Percentiles rank a stretch among this genome's conserved stretches.
phyloP scores from a whole-genome alignment of 2,329 filamentous ascomycete species.

The Alternaria sp. region DNA sequence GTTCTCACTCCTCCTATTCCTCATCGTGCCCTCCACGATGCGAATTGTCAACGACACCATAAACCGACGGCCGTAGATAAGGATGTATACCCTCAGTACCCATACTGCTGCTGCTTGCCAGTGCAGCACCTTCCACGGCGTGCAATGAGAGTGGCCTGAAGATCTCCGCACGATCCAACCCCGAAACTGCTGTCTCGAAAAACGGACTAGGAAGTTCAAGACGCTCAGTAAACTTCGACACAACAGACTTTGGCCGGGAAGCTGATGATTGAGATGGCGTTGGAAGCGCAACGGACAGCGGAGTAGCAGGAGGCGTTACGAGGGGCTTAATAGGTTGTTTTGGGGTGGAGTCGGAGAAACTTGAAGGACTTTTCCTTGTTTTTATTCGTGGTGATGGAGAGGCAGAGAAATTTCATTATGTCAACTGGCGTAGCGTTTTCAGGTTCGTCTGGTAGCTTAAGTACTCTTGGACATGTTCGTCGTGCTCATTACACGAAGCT shows the following conservation, averaged over 20 bases:
- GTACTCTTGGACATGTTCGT: not conserved
- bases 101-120: not conserved
- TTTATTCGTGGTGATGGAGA: not conserved
- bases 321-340: not conserved
- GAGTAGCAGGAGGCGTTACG: not conserved
- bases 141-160: not conserved
- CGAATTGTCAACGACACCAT: not conserved
- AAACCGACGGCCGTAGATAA: not conserved
- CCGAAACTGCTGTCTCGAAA: not conserved
- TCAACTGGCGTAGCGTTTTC: not conserved
- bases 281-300: not conserved
- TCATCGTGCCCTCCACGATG: not conserved
- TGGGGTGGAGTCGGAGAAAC: not conserved
- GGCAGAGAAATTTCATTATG: not conserved
- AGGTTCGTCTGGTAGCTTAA: not conserved
- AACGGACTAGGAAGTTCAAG: not conserved
- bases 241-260: fast-evolving
- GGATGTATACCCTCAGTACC: not conserved
- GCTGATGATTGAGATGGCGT: not conserved
- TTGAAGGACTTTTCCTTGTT: not conserved
- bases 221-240: not conserved
- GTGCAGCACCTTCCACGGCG: not conserved
- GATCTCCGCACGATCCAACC: not conserved
- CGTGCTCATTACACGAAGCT: not conserved
- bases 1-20: not conserved